These are phyloP conservation scores for Hypoxylon fuscum DNA, from an alignment of 495 filamentous ascomycete genomes.

Conservation along the genomic window DNA sequence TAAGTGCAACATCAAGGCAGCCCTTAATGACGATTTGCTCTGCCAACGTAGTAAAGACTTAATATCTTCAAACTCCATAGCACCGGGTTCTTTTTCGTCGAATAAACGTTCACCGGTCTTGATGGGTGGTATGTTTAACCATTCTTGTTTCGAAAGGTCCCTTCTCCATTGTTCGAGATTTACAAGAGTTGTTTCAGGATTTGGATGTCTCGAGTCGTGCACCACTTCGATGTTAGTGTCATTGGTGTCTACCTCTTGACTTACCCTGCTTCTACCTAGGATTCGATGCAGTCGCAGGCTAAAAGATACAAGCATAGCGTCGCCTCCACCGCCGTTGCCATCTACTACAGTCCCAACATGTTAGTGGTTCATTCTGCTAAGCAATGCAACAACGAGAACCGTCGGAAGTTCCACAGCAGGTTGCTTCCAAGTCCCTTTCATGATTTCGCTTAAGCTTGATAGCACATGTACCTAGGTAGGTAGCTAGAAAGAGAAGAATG, in stretches of 20 bases:
- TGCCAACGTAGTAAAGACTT: slow-evolving; percentile 19
- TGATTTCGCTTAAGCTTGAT: too few relatives aligned
- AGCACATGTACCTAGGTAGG: too few relatives aligned
- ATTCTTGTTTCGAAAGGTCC: slow-evolving; percentile 11
- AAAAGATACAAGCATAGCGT: slow-evolving; percentile 12
- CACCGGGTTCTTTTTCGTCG: slow-evolving; percentile 16
- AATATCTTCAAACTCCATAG: slow-evolving; percentile 21
- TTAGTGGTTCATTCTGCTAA: too few relatives aligned
- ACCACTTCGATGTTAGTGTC: neutral
- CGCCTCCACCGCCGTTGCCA: slow-evolving; percentile 16
- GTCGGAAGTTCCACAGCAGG: too few relatives aligned
- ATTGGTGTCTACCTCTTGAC: neutral
- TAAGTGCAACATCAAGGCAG: slow-evolving; percentile 43
- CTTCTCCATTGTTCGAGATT: slow-evolving; percentile 11
- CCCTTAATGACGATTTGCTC: slow-evolving; percentile 32
- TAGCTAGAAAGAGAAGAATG: neutral
- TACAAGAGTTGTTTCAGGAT: slow-evolving; percentile 9
- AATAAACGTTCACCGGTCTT: slow-evolving; percentile 21
- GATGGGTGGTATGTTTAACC: slow-evolving; percentile 21
- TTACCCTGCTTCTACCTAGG: slow-evolving; percentile 15
- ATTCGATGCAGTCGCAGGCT: slow-evolving; percentile 14
- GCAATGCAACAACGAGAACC: too few relatives aligned
- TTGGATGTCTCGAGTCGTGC: neutral
- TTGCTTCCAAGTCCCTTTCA: too few relatives aligned
- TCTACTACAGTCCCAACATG: too few relatives aligned